Percentiles rank a stretch among this genome's conserved stretches.
phyloP scores from a whole-genome alignment of 2,329 filamentous ascomycete genomes.

The Claviceps cyperi region DNA sequence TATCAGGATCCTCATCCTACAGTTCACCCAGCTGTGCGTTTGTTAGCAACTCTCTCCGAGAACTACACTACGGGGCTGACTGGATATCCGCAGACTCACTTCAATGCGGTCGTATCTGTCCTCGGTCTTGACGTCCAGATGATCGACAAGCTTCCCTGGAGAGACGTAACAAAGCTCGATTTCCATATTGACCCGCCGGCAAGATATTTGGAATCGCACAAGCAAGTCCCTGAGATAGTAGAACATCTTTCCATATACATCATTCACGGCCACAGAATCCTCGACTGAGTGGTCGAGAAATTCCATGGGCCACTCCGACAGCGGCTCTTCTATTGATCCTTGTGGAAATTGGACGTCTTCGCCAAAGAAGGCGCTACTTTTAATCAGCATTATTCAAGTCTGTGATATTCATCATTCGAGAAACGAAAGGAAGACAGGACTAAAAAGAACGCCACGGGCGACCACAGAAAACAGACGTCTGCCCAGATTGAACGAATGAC shows the following conservation, averaged over 20 bases:
- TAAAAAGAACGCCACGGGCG: too few relatives aligned
- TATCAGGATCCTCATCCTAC: conserved; percentile 7
- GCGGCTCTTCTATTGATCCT: conserved; percentile 11
- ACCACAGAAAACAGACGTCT: too few relatives aligned
- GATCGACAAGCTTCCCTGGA: background rate
- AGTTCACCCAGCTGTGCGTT: conserved; percentile 8
- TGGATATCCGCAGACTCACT: background rate
- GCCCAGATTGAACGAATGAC: too few relatives aligned
- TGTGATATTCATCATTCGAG: too few relatives aligned
- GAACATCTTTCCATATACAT: conserved; percentile 17
- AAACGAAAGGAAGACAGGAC: too few relatives aligned
- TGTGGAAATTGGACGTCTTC: background rate
- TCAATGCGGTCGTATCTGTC: conserved; percentile 9
- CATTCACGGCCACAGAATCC: conserved; percentile 8
- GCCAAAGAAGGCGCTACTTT: conserved; percentile 2
- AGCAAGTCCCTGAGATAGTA: conserved; percentile 12
- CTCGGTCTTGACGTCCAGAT: background rate
- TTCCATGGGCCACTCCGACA: conserved; percentile 16
- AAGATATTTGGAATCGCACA: conserved; percentile 10
- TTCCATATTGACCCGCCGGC: background rate
- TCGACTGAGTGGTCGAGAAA: conserved; percentile 8
- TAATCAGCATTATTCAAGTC: background rate
- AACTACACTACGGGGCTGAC: too few relatives aligned
- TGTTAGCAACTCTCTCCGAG: background rate
- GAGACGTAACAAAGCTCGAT: background rate